These are phyloP conservation scores for Fomitiporia mediterranea DNA, from an alignment of 1,284 basidiomycete genomes.

Conservation along the genomic window DNA sequence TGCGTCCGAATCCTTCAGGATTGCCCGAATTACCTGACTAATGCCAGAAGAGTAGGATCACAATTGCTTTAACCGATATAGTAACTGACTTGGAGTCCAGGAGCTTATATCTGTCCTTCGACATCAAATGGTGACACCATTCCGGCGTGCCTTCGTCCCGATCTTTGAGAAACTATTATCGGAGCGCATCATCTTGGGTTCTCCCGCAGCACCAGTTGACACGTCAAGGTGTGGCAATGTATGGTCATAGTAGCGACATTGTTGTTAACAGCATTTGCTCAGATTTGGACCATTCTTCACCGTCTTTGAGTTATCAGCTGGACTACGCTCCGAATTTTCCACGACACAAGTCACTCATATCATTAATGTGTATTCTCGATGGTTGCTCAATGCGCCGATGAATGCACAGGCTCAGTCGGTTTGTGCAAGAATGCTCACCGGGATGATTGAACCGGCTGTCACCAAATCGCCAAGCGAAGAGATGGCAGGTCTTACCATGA, in stretches of 20 bases:
- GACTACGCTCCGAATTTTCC: constrained; percentile 82
- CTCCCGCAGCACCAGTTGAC: constrained; percentile 78
- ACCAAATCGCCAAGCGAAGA: constrained; percentile 67
- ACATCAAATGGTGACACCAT: constrained; percentile 82
- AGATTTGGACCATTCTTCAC: constrained; percentile 85
- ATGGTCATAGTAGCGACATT: not conserved
- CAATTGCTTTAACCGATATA: not conserved
- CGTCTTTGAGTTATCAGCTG: constrained; percentile 92
- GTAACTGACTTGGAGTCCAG: constrained; percentile 35
- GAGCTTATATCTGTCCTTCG: constrained; percentile 93
- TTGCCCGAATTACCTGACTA: constrained; percentile 85
- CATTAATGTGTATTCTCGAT: constrained; percentile 82
- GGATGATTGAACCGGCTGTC: constrained; percentile 81
- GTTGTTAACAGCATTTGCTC: constrained; percentile 16
- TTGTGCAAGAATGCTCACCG: constrained; percentile 92
- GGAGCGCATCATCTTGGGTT: constrained; percentile 88
- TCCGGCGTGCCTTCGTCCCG: constrained; percentile 77
- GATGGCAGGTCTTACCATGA: constrained; percentile 62
- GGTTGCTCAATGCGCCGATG: constrained; percentile 87
- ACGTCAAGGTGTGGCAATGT: constrained; percentile 58
- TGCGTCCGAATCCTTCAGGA: constrained; percentile 90
- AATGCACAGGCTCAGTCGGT: constrained; percentile 84
- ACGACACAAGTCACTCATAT: constrained; percentile 77
- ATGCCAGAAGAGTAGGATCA: constrained; percentile 63
- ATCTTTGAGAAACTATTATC: constrained; percentile 91